These are phyloP conservation scores for Rhodomyrtus tomentosa DNA, from an alignment of 345 rosid species.

Conservation along the genomic window DNA sequence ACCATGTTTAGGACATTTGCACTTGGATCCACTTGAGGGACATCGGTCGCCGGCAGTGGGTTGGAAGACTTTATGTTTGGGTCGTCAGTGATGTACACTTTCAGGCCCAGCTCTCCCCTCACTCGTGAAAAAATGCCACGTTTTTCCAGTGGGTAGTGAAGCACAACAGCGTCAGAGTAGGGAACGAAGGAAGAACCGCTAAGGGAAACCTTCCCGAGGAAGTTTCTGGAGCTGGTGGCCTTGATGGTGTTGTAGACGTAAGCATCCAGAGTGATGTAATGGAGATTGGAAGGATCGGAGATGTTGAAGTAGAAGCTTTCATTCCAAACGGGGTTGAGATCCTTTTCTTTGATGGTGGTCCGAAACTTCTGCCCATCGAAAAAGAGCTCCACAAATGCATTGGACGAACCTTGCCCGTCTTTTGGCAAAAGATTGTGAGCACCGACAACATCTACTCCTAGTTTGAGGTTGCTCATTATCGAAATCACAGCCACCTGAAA, in stretches of 20 bases:
- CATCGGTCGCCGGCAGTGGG: constrained; percentile 23
- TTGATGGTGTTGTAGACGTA: constrained; percentile 47
- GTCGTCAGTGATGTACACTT: constrained; percentile 69
- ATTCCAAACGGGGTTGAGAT: constrained; percentile 90
- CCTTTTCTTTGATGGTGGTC: constrained; percentile 78
- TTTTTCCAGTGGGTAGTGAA: constrained; percentile 85
- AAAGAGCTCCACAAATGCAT: constrained; percentile 70
- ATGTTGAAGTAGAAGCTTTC: constrained; percentile 97
- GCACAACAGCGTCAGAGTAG: constrained; percentile 72
- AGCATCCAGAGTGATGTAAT: constrained; percentile 65
- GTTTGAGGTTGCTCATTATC: constrained; percentile 69
- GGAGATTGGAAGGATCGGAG: constrained; percentile 72
- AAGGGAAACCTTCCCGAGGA: constrained; percentile 81
- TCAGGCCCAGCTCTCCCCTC: constrained; percentile 89
- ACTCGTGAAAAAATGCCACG: constrained; percentile 88
- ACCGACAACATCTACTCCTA: constrained; percentile 74
- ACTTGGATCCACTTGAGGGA: constrained; percentile 8
- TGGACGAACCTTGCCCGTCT: constrained; percentile 88
- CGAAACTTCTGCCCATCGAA: constrained; percentile 87
- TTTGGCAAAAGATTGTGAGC: constrained; percentile 93
- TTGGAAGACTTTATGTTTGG: constrained; percentile 55
- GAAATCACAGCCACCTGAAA: constrained; percentile 18
- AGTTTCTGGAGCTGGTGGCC: constrained; percentile 57
- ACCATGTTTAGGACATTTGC: constrained; percentile 1
- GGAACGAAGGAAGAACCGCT: constrained; percentile 84